phyloP scores from a whole-genome alignment of 495 filamentous ascomycete genomes.

The Chaetomium cochliodes region DNA sequence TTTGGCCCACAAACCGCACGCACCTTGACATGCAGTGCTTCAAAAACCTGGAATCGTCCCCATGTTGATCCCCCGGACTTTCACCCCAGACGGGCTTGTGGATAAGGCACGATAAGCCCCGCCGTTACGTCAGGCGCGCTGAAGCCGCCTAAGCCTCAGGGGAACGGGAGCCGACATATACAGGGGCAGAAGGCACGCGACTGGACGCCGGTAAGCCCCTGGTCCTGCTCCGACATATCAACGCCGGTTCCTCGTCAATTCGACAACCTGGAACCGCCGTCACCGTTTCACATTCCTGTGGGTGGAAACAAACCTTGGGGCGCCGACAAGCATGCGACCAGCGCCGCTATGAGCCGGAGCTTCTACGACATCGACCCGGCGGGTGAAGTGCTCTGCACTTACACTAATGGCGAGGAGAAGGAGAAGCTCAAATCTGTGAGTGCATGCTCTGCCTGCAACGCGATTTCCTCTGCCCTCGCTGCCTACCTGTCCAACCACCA shows the following conservation, averaged over 20 bases:
- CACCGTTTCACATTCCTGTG: not conserved
- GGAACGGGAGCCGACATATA: not conserved
- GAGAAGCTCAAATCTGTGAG: slow-evolving; percentile 28
- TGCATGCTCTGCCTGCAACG: not conserved
- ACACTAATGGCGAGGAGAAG: slow-evolving; percentile 30
- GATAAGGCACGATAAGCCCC: slow-evolving; percentile 14
- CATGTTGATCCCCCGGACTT: slow-evolving; percentile 1
- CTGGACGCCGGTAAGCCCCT: not conserved
- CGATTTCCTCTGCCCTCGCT: not conserved
- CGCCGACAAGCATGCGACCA: slow-evolving; percentile 18
- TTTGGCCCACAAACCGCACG: not conserved
- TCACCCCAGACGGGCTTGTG: not conserved
- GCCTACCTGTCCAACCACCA: no score
- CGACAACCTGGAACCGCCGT: no score
- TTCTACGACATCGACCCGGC: slow-evolving; percentile 43
- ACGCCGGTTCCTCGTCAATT: no score
- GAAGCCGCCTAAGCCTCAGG: not conserved
- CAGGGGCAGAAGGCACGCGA: slow-evolving; percentile 8
- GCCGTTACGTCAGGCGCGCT: slow-evolving; percentile 19
- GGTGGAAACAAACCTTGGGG: not conserved
- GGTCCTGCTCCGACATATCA: no score
- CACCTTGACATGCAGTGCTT: no score
- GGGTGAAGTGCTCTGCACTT: slow-evolving; percentile 40
- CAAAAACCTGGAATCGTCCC: not conserved
- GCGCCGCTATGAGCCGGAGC: slow-evolving; percentile 32